Base-by-base conservation (phyloP, 2,329 filamentous ascomycete species). In the Blastomyces parvus region DNA sequence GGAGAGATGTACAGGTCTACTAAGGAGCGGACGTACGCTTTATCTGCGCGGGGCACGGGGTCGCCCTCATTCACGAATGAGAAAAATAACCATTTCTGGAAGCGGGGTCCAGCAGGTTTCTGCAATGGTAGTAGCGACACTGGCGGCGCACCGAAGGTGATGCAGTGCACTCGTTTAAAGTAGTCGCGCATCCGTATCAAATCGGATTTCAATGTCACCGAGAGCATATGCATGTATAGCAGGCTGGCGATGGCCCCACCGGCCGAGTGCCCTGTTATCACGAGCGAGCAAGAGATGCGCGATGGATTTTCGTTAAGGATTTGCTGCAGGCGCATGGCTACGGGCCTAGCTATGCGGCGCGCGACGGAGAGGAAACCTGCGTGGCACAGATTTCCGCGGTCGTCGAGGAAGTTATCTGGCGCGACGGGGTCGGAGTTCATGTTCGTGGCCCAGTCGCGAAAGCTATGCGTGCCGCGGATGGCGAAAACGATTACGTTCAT, bases 381-480 rank as follows among this genome's bases (percentile, higher is more conserved):
- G 71, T 96, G 91, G 71, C 90, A 94, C 17, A 87, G 80, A 70
- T 95, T 95, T 19, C 84, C 85, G 0, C 81, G 74, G 68, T 95
- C 90, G 70, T 95, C 90, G 33, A 96, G 80, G 71, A 95, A 94
- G 1, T 83, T 84, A 0, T 71, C 72, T 0, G 91, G 89, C 1
- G 85, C 80, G 0, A 83, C 80, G 0, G 90, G 90, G 0, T 83
- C 84, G 1, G 84, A 84, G 59, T 89, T 85, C 62, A 94, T 82
- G 73, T 96, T 95, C 56, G 94, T 88, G 1, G 88, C 84, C 91
- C 91, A 96, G 76, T 96, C 91, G 78, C 89, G 86, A 68, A 94
- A 89, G 7, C 85, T 88, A 30, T 90, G 85, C 0, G 87, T 91
- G 25, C 91, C 91, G 25, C 91, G 85, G 66, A 96, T 89, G 17